These are phyloP conservation scores for Phoma sp. DNA, from an alignment of 2,329 filamentous ascomycete genomes.

Conservation along the genomic window DNA sequence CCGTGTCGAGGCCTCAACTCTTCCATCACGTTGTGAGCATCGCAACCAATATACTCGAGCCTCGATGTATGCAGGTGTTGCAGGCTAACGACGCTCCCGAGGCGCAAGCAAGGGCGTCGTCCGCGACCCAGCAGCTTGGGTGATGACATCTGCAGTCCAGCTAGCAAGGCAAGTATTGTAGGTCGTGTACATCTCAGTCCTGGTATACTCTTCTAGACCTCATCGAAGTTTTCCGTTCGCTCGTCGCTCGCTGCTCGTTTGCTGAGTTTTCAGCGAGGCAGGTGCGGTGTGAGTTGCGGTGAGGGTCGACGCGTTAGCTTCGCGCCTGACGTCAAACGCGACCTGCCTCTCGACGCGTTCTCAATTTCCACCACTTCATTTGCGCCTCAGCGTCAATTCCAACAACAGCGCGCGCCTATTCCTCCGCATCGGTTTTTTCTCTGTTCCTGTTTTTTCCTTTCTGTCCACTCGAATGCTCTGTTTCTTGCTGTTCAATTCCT, in stretches of 20 bases:
- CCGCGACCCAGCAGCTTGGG: not conserved
- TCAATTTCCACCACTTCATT: slow-evolving; percentile 14
- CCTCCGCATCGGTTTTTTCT: slow-evolving; percentile 1
- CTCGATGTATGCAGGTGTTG: not conserved
- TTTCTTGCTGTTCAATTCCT: not conserved
- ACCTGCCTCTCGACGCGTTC: slow-evolving; percentile 13
- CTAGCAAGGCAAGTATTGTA: not conserved
- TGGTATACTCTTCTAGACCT: not conserved
- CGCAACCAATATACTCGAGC: not conserved
- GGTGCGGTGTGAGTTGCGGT: slow-evolving; percentile 15
- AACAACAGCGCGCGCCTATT: slow-evolving; percentile 10
- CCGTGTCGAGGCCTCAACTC: not conserved
- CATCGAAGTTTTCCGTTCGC: not conserved
- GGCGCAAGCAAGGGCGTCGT: not conserved
- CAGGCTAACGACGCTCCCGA: not conserved
- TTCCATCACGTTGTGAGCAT: not conserved
- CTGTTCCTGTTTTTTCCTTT: slow-evolving; percentile 1
- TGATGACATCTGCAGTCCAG: not conserved
- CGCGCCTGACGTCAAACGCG: slow-evolving; percentile 29
- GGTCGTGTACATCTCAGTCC: not conserved
- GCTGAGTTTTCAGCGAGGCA: slow-evolving; percentile 1
- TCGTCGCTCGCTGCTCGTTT: not conserved
- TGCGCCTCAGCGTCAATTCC: slow-evolving; percentile 15
- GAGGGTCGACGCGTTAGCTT: slow-evolving; percentile 17
- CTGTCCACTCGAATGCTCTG: slow-evolving; percentile 11